Evolutionary conservation across 306 rosid genomes (phyloP), one percentile per base, ranked within the genome.

Genomic region (Prunus mume): DNA sequence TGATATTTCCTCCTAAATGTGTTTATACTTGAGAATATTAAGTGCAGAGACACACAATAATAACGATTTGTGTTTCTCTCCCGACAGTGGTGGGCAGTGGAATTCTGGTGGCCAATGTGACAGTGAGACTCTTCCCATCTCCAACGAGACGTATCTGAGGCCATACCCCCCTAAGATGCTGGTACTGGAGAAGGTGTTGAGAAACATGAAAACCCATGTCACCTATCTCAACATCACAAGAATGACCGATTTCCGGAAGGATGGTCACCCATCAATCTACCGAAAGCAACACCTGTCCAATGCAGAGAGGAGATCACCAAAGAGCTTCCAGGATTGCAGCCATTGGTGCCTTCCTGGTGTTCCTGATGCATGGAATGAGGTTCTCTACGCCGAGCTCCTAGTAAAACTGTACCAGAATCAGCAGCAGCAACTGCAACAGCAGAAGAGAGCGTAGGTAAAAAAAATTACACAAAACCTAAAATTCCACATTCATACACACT

Each of bases 291-390:
- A 62, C n/a, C 74, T 83, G 7, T 68, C 96, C 0, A 73, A 76
- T 2, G 88, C 83, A 69, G 99, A 95, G 82, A 81, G 83, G 68
- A 86, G 58, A 80, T 85, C 90, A 0, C 96, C 97, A 1, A 69
- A 84, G 76, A 84, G 78, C 74, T 88, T 24, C 85, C 99, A 95
- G 77, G 99, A 95, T 61, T 95, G 99, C 86, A 95, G 99, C 82
- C 99, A 95, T 74, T 95, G 99, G 99, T 95, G 99, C 85, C 99
- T 95, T 81, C 99, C 99, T 0, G 99, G 99, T 11, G 97, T 95
- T 76, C 99, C 99, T 10, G 99, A 95, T 68, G 38, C 87, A 0
- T 95, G 99, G 99, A 95, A 95, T 77, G 97, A 95, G 82, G 77
- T 92, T 73, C 84, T 95, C 74, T 92, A 81, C 55, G 91, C 97